A percentile compares a stretch with the other conserved stretches of the same genome.
These are phyloP conservation scores for Neurospora africana DNA, from an alignment of 495 filamentous ascomycete species.

Conservation along the genomic window DNA sequence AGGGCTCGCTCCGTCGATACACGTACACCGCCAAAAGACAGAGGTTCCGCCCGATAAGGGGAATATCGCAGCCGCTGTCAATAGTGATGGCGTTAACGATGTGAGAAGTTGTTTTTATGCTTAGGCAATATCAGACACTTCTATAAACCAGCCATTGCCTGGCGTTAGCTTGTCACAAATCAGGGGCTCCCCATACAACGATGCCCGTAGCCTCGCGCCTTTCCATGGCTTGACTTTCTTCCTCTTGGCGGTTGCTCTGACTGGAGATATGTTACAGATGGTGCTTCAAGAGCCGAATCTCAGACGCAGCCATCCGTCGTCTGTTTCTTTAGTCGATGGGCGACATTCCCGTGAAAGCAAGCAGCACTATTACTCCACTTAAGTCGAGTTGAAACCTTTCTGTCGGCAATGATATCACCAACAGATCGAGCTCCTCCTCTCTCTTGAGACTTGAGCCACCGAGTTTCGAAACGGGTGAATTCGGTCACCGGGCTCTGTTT, in stretches of 20 bases:
- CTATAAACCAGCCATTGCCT: not conserved
- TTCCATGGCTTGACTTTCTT: not conserved
- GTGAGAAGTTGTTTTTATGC: not conserved
- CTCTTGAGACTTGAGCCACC: not conserved
- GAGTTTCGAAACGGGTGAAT: not conserved
- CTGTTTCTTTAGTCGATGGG: not conserved
- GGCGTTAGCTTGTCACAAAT: not conserved
- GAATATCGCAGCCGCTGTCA: not conserved
- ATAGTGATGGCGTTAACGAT: not conserved
- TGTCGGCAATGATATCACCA: not conserved
- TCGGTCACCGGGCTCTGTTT: not conserved
- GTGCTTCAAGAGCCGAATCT: not conserved
- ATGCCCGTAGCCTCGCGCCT: not conserved
- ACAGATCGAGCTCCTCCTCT: not conserved
- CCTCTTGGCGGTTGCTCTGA: not conserved
- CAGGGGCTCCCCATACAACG: not conserved
- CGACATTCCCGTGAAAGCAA: not conserved
- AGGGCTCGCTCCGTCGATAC: not conserved
- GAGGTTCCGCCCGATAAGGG: not conserved
- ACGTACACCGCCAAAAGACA: not conserved
- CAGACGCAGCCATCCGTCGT: not conserved
- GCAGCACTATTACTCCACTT: not conserved
- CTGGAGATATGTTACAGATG: not conserved
- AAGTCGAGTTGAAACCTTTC: not conserved
- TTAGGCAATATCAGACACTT: not conserved